Evolutionary conservation across 345 rosid species (phyloP), one percentile per base, ranked within the genome.

Genomic region (Gossypium thurberi): DNA sequence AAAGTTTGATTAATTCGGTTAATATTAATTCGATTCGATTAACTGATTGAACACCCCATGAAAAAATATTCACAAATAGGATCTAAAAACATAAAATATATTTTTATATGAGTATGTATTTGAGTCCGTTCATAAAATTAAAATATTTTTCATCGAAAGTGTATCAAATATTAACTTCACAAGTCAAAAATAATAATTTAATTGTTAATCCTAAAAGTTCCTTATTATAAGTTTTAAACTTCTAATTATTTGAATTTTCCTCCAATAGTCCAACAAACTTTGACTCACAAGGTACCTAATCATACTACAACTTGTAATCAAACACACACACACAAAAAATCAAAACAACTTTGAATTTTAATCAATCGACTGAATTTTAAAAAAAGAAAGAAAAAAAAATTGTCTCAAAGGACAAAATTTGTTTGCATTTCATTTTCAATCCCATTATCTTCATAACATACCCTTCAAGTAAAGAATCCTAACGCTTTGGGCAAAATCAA

Each of bases 401-500:
- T 2, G 4, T 26, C 44, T 42, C 14, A 43, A 28, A 17, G 72
- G 72, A 69, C 72, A 69, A 50, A 50, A 26, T 69, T 69, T 28
- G 60, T 28, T 33, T 69, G 6, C 47, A n/a, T n/a, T 10, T 69
- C 60, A 0, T 69, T 51, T 69, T 69, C 72, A 28, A 51, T 51
- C 52, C 26, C 26, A 69, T 33, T n/a, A 69, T 69, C 26, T 69
- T 69, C 60, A 17, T 4, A 68, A 17, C 33, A 44, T 11, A 4
- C n/a, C 15, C 15, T 65, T 11, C 52, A 51, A 65, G 44, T 2
- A 52, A 44, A 11, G 70, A 65, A 65, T 44, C 53, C 52, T 51
- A 52, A 57, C 60, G 26, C 28, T 51, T 51, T 2, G 60, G 72
- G 72, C 72, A 26, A 51, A 33, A 69, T 51, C 8, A 51, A 53